phyloP scores from a whole-genome alignment of 1,284 basidiomycete genomes.

The Farysia itapuensis region DNA sequence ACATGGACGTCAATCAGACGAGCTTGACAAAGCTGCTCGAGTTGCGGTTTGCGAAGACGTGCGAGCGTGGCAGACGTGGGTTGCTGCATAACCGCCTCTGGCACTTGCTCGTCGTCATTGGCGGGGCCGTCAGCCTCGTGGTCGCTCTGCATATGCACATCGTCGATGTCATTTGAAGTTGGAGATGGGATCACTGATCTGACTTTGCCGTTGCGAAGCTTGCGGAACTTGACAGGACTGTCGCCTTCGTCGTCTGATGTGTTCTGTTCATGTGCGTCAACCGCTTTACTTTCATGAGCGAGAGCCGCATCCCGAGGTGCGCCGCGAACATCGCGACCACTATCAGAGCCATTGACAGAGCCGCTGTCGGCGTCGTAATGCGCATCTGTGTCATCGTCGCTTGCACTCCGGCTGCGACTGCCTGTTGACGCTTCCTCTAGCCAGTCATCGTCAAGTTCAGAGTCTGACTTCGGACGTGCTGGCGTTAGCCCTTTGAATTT shows the following conservation, averaged over 20 bases:
- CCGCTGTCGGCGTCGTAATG: too few species aligned
- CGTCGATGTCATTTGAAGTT: slow-evolving; percentile 1
- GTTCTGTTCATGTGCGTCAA: too few species aligned
- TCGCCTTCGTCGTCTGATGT: slow-evolving; percentile 15
- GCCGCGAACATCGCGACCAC: too few species aligned
- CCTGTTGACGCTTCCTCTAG: too few species aligned
- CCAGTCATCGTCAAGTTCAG: too few species aligned
- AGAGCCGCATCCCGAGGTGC: too few species aligned
- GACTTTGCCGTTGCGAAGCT: slow-evolving; percentile 48
- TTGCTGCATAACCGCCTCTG: slow-evolving; percentile 25
- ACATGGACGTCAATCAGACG: slow-evolving; percentile 15
- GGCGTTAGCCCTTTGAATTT: too few species aligned
- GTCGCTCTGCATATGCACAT: slow-evolving; percentile 31
- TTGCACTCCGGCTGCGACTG: too few species aligned
- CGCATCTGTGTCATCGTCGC: too few species aligned
- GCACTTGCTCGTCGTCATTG: slow-evolving; percentile 3
- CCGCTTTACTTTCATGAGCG: too few species aligned
- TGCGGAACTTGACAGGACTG: slow-evolving; percentile 48
- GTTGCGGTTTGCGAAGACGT: slow-evolving; percentile 32
- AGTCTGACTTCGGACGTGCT: too few species aligned
- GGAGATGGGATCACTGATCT: slow-evolving; percentile 7
- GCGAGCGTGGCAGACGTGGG: slow-evolving; percentile 20
- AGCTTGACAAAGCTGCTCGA: slow-evolving; percentile 30
- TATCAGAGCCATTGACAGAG: too few species aligned
- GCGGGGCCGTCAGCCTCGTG: background rate